phyloP scores from a whole-genome alignment of 148 eudicot genomes.

The Chenopodium quinoa region DNA sequence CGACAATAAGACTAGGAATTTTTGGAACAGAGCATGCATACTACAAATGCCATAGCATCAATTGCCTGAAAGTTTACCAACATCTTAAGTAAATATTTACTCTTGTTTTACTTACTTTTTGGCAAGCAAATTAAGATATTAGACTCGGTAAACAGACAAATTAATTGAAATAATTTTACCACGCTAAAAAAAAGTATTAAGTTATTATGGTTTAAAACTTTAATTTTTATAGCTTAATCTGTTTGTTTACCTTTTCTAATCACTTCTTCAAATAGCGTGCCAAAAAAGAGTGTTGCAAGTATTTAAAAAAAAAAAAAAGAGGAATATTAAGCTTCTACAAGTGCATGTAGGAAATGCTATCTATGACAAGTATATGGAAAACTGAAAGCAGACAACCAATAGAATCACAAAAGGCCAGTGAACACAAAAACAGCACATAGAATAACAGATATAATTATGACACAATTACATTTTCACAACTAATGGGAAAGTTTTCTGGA shows the following conservation, averaged over 20 bases:
- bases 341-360: background rate
- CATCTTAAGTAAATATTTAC: background rate
- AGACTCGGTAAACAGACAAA: too few species aligned
- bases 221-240: too few species aligned
- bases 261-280: too few species aligned
- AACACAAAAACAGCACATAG: background rate
- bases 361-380: background rate
- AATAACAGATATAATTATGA: background rate
- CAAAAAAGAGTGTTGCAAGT: too few species aligned
- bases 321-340: background rate
- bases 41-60: background rate
- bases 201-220: too few species aligned
- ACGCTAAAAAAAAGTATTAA: too few species aligned
- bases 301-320: too few species aligned
- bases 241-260: too few species aligned
- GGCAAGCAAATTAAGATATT: too few species aligned
- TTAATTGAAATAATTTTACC: too few species aligned
- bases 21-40: background rate
- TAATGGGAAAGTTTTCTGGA: constrained; percentile 10
- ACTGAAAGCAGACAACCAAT: constrained; percentile 1
- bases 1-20: background rate
- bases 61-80: background rate
- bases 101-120: too few species aligned
- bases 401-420: background rate
- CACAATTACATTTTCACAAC: background rate